These are phyloP conservation scores for Wilhelminamyces savonicus DNA, from an alignment of 805 yeast genomes.

Conservation along the genomic window DNA sequence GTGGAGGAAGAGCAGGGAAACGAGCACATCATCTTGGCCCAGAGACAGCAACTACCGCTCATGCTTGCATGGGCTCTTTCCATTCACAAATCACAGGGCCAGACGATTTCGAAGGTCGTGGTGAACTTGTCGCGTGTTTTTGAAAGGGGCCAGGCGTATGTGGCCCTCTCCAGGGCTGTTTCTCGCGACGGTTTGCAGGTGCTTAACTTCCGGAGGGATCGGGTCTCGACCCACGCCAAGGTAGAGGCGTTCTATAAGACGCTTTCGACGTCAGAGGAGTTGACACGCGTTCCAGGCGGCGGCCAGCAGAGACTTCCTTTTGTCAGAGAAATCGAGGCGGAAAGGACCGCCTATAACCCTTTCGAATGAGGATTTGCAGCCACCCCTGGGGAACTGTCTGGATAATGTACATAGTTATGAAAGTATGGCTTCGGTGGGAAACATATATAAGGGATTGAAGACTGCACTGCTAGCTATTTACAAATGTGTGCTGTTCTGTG, in stretches of 20 bases:
- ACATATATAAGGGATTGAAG: too few relatives aligned
- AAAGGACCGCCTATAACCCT: too few relatives aligned
- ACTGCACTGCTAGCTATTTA: too few relatives aligned
- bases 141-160: constrained; percentile 94
- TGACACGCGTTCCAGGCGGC: too few relatives aligned
- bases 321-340: too few relatives aligned
- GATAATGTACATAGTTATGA: too few relatives aligned
- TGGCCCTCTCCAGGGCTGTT: constrained; percentile 88
- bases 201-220: constrained; percentile 55
- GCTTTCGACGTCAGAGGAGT: constrained; percentile 32
- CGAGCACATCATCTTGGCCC: constrained; percentile 43
- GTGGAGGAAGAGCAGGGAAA: constrained; percentile 68
- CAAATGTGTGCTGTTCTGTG: too few relatives aligned
- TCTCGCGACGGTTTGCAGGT: constrained; percentile 80
- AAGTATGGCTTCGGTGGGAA: too few relatives aligned
- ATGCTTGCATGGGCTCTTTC: constrained; percentile 96
- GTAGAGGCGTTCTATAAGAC: constrained; percentile 66
- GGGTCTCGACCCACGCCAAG: constrained; percentile 62
- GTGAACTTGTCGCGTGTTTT: constrained; percentile 75
- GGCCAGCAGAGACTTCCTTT: too few relatives aligned
- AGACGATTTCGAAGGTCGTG: constrained; percentile 67
- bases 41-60: constrained; percentile 76
- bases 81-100: constrained; percentile 94
- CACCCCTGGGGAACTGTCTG: too few relatives aligned
- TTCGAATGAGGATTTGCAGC: too few relatives aligned